Evolutionary conservation across 2,329 filamentous ascomycete species (phyloP).

Genomic region (Colletotrichum eremochloae): DNA sequence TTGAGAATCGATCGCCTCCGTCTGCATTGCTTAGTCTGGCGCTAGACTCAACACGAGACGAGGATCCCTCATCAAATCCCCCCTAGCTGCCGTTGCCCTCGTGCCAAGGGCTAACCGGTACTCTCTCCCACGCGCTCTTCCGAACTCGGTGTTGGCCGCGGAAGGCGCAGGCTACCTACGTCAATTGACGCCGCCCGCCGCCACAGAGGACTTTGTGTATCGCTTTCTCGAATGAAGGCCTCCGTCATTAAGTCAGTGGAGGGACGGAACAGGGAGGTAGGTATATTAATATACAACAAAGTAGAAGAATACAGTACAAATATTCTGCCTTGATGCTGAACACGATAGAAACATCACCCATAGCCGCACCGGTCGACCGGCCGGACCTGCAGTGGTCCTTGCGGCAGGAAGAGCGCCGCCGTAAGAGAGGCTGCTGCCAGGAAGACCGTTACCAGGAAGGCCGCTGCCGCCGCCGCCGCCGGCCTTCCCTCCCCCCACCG

Average conservation of each 20-base stretch:
- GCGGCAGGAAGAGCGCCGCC: too few species aligned
- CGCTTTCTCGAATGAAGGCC: background rate
- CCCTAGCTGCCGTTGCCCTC: slow-evolving; percentile 34
- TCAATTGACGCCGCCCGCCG: slow-evolving; percentile 32
- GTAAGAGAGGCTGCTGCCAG: too few species aligned
- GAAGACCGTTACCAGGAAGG: too few species aligned
- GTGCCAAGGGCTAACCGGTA: slow-evolving; percentile 17
- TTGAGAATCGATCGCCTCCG: slow-evolving; percentile 17
- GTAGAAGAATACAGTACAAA: too few species aligned
- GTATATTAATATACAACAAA: too few species aligned
- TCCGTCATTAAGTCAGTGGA: background rate
- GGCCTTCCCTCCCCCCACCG: too few species aligned
- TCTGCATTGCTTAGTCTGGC: slow-evolving; percentile 21
- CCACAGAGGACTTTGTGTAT: background rate
- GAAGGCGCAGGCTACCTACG: slow-evolving; percentile 13
- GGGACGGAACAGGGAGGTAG: too few species aligned
- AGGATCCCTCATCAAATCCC: slow-evolving; percentile 14
- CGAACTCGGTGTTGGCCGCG: background rate
- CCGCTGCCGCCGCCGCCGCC: too few species aligned
- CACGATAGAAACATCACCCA: too few species aligned
- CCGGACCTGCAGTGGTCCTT: too few species aligned
- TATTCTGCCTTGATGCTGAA: too few species aligned
- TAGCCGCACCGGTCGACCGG: too few species aligned
- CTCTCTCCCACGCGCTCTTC: slow-evolving; percentile 16
- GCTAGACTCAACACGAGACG: slow-evolving; percentile 37